Evolutionary conservation across 441 rosid species (phyloP), one percentile per base, ranked within the genome.

Genomic region (Gossypium laxum): DNA sequence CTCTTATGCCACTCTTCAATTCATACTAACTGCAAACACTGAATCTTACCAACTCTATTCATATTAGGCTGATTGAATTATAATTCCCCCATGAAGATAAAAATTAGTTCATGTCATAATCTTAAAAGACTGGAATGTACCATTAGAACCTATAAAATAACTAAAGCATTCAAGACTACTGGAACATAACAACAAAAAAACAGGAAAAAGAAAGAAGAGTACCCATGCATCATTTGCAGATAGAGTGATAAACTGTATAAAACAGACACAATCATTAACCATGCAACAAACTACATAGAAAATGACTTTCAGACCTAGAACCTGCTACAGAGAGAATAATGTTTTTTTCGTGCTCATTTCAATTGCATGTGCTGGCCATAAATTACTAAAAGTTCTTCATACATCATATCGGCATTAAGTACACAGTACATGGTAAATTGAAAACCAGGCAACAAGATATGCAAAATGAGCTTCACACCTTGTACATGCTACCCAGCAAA

Each of bases 141-240:
- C 18, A 54, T 3, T 34, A 69, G 50, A 4, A 69, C 34, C 72
- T 19, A 34, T 54, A 54, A 18, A 12, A 34, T 21, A 54, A n/a
- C 48, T 54, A 69, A 69, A 69, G 63, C 62, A 63, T 63, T 63
- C 51, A 63, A 63, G 67, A 63, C 17, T 41, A 41, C 67, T 2
- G 4, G 28, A 69, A 18, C 22, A 69, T 52, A 54, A 32, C 17
- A 18, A n/a, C 63, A 30, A 19, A 4, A 18, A n/a, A 18, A 19
- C n/a, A 32, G 30, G 32, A 1, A 26, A 30, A 19, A 57, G 1
- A 24, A 28, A 57, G 6, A 17, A 38, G 22, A 34, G 43, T 10
- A 30, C 30, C 12, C n/a, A 24, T 17, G 2, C 45, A 24, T 45
- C 55, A 22, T 65, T 14, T 21, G 55, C 12, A 2, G 57, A 52